Percentiles rank a stretch among this genome's conserved stretches.
These are phyloP conservation scores for Pyrenophora graminea DNA, from an alignment of 2,329 filamentous ascomycete genomes.

Conservation along the genomic window DNA sequence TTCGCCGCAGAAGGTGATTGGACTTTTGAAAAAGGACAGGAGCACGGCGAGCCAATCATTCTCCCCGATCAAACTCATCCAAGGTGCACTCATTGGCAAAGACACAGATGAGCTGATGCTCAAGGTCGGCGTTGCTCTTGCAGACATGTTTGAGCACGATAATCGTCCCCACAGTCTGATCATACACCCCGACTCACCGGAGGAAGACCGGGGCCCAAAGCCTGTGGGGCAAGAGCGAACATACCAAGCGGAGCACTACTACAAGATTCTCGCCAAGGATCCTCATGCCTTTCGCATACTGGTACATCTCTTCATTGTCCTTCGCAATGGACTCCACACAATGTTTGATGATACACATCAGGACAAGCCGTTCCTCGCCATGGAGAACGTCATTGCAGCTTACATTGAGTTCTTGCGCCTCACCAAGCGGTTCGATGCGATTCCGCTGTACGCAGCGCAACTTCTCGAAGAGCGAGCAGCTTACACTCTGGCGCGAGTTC, in stretches of 20 bases:
- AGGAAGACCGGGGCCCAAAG: constrained; percentile 23
- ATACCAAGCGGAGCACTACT: constrained; percentile 30
- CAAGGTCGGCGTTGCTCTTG: constrained; percentile 51
- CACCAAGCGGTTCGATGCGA: constrained; percentile 67
- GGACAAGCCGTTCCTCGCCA: constrained; percentile 42
- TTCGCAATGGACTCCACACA: constrained; percentile 55
- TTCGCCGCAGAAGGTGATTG: constrained; percentile 62
- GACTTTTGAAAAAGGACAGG: constrained; percentile 61
- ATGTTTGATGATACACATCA: constrained; percentile 16
- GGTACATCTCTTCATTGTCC: constrained; percentile 64
- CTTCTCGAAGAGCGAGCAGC: constrained; percentile 68
- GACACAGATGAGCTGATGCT: constrained; percentile 53
- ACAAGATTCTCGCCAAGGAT: constrained; percentile 45
- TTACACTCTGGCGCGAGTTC: constrained; percentile 72
- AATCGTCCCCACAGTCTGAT: constrained; percentile 35
- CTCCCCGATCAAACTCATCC: constrained; percentile 73
- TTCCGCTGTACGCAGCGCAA: constrained; percentile 86
- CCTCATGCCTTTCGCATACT: constrained; percentile 52
- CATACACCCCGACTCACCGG: constrained; percentile 34
- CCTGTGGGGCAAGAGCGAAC: constrained; percentile 23
- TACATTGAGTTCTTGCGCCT: constrained; percentile 82
- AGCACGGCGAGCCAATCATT: constrained; percentile 63
- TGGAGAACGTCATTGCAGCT: constrained; percentile 76
- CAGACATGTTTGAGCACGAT: constrained; percentile 42
- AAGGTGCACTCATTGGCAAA: constrained; percentile 73